A percentile compares a stretch with the other conserved stretches of the same genome.
Evolutionary conservation across 78 protist genomes (phyloP).

Genomic region (Dictyostelium capitatum): DNA sequence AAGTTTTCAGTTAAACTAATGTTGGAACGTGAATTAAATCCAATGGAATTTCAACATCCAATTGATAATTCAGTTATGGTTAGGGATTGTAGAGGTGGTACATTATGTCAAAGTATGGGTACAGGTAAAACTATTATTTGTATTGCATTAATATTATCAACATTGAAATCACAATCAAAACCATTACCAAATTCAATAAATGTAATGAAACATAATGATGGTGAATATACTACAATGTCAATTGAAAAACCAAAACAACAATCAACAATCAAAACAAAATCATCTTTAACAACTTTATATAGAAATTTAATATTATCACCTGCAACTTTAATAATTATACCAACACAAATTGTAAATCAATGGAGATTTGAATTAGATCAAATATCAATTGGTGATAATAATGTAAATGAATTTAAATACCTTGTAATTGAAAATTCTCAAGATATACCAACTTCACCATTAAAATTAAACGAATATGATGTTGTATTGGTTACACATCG

Average conservation of each 20-base stretch:
- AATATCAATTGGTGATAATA: no score
- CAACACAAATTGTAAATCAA: slow-evolving; percentile 15
- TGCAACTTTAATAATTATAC: slow-evolving; percentile 32
- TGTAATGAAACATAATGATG: background rate
- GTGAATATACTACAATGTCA: background rate
- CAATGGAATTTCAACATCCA: background rate
- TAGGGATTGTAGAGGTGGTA: slow-evolving; percentile 16
- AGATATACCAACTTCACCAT: background rate
- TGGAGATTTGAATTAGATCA: slow-evolving; percentile 33
- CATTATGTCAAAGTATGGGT: slow-evolving; percentile 68
- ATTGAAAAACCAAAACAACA: background rate
- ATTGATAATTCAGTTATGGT: no score
- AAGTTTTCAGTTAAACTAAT: background rate
- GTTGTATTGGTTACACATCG: slow-evolving; percentile 20
- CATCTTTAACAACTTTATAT: background rate
- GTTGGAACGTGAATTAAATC: background rate
- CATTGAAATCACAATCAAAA: slow-evolving; percentile 27
- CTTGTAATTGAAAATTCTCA: background rate
- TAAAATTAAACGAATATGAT: background rate
- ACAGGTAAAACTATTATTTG: slow-evolving; percentile 75
- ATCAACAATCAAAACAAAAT: background rate
- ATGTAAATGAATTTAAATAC: background rate
- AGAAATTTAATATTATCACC: slow-evolving; percentile 4
- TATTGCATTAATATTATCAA: slow-evolving; percentile 53
- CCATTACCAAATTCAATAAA: background rate